Percentiles rank a stretch among this genome's conserved stretches.
phyloP scores from a whole-genome alignment of 306 rosid species.

The Dryas octopetala region DNA sequence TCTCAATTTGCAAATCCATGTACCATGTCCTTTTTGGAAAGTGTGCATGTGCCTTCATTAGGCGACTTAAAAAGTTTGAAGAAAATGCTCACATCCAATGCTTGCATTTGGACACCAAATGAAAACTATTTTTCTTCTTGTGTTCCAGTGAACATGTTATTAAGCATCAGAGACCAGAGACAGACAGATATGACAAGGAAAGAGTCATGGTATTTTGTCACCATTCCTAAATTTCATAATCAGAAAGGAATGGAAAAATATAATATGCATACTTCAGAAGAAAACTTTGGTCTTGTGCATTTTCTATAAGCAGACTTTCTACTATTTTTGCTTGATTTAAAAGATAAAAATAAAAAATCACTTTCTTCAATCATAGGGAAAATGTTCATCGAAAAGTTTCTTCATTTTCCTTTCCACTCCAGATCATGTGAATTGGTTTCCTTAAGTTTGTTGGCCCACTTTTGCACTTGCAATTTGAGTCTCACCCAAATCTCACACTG shows the following conservation, averaged over 20 bases:
- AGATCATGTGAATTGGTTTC: neutral
- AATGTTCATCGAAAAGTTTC: neutral
- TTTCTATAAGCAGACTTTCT: neutral
- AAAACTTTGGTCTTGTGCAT: neutral
- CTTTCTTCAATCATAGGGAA: neutral
- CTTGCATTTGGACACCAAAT: neutral
- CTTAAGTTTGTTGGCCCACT: conserved; percentile 2
- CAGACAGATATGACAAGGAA: conserved; percentile 2
- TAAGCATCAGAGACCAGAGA: neutral
- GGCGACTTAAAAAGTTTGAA: conserved; percentile 21
- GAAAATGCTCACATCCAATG: conserved; percentile 30
- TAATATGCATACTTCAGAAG: neutral
- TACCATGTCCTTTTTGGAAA: conserved; percentile 52
- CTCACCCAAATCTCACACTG: conserved; percentile 15
- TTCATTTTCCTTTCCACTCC: neutral
- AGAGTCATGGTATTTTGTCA: neutral
- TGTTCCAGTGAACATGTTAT: neutral
- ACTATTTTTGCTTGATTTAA: neutral
- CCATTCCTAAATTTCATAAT: conserved; percentile 1
- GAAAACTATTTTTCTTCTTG: neutral
- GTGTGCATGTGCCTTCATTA: conserved; percentile 39
- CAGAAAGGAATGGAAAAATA: neutral
- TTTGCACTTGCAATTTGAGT: neutral
- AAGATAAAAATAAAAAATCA: neutral
- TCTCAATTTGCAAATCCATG: conserved; percentile 20